Conservation (phyloP, 331 rosid genomes). For the Cydonia oblonga region DNA sequence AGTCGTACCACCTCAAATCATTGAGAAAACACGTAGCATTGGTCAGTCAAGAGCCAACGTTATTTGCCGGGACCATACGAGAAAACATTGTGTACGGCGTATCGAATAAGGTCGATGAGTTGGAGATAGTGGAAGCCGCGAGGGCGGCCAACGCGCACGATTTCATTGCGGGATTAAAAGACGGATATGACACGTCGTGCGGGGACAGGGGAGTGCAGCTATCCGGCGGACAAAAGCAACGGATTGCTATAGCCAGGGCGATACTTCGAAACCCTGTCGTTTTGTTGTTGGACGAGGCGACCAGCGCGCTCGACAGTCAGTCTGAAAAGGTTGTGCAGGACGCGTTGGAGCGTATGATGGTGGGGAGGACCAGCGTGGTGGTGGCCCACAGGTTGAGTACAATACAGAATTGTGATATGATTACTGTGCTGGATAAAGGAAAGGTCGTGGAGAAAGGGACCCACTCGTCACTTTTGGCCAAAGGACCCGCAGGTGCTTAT, state of each 20-base stretch:
- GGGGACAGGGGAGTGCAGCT: conserved; percentile 82
- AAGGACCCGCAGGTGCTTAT: conserved; percentile 63
- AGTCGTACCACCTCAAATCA: conserved; percentile 40
- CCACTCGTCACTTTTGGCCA: conserved; percentile 47
- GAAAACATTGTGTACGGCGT: conserved; percentile 68
- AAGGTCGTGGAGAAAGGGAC: conserved; percentile 66
- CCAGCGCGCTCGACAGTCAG: conserved; percentile 76
- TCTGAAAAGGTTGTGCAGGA: conserved; percentile 83
- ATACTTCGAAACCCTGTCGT: conserved; percentile 60
- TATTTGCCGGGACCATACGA: conserved; percentile 63
- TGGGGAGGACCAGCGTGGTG: conserved; percentile 81
- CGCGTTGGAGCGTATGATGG: conserved; percentile 76
- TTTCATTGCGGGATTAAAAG: conserved; percentile 59
- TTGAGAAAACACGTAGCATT: conserved; percentile 62
- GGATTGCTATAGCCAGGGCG: conserved; percentile 83
- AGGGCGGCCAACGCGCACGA: conserved; percentile 73
- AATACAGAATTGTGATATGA: conserved; percentile 55
- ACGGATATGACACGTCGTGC: conserved; percentile 66
- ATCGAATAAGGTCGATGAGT: conserved; percentile 24
- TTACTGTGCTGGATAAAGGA: conserved; percentile 75
- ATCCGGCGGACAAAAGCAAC: conserved; percentile 84
- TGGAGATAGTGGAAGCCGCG: conserved; percentile 61
- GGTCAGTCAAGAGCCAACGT: conserved; percentile 78
- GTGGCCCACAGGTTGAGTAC: conserved; percentile 91
- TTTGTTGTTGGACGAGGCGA: conserved; percentile 69